Base-by-base conservation (phyloP, 2,329 filamentous ascomycete species). In the Cladophialophora immunda region DNA sequence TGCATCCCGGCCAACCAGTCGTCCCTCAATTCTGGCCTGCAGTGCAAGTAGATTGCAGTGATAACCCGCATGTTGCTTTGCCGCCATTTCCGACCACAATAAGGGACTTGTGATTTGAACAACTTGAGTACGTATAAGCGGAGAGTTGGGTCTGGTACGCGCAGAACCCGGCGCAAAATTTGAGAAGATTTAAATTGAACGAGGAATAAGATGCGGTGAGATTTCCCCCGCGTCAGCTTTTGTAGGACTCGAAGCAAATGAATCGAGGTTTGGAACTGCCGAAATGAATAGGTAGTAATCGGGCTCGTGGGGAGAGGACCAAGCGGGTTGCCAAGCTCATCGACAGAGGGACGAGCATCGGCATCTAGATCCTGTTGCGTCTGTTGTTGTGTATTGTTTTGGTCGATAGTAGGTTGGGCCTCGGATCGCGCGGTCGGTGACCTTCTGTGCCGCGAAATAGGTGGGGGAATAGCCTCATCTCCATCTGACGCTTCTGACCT, bases 21-120 rank as follows among this genome's bases (percentile, higher is more conserved):
- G 76, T 99, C 95, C 32, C 94, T 87, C 54, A 99, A 84, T 78
- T 98, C 94, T 0, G 94, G 94, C 7, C 93, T 87, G 76, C 94
- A 97, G 80, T 97, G 92, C 57, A 99, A 84, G 78, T 97, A 99
- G 1, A 99, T 92, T 3, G 94, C 93, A 0, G 95, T 99, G 76
- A 99, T 99, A 75, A 98, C 94, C 63, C 94, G 92, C 95, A 99
- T 99, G 79, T 99, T 98, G 73, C 89, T 90, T 81, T 98, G 95
- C 15, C 95, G 90, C 95, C 95, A 99, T 81, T 99, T 99, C 52
- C 95, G 90, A 25, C 95, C 94, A 78, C 94, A 98, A 83, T 97
- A 99, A 0, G 95, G 95, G 4, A 99, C 95, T 79, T 99, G 95
- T 68, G 93, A 95, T 80, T 99, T 99, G 89, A 98, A 98, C 0